phyloP scores from a whole-genome alignment of 2,329 filamentous ascomycete genomes.

The Talaromyces verruculosus region DNA sequence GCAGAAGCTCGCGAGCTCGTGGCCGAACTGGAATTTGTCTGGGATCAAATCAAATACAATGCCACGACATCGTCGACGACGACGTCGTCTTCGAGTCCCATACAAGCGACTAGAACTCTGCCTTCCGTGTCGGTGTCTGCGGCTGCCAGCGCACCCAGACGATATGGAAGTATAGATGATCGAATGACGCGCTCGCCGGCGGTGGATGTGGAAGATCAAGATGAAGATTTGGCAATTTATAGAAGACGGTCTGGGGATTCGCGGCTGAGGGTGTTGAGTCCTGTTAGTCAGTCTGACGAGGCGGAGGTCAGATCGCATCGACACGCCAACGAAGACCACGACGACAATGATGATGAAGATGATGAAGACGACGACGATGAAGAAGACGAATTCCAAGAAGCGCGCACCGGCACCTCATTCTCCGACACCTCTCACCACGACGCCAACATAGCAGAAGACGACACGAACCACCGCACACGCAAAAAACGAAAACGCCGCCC shows the following conservation, averaged over 20 bases:
- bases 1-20: constrained; percentile 81
- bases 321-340: background rate
- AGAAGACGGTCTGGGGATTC: constrained; percentile 46
- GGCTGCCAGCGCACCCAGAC: constrained; percentile 22
- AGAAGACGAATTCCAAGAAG: constrained; percentile 26
- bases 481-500: constrained; percentile 27
- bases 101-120: constrained; percentile 33
- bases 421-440: constrained; percentile 22
- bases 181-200: constrained; percentile 33
- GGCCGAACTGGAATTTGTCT: constrained; percentile 95
- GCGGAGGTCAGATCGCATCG: constrained; percentile 36
- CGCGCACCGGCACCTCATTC: constrained; percentile 38
- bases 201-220: constrained; percentile 31
- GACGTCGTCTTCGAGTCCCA: constrained; percentile 30
- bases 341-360: constrained; percentile 17
- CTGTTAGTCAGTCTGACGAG: constrained; percentile 81
- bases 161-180: constrained; percentile 38
- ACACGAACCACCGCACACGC: constrained; percentile 36
- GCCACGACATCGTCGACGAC: constrained; percentile 65
- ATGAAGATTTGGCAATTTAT: constrained; percentile 50
- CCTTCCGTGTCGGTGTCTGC: constrained; percentile 23
- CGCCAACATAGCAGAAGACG: constrained; percentile 26
- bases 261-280: constrained; percentile 72
- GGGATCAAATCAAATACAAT: constrained; percentile 90
- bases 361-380: constrained; percentile 15